Conservation (phyloP, 108 stramenopile genomes). For the Licmophora abbreviata region DNA sequence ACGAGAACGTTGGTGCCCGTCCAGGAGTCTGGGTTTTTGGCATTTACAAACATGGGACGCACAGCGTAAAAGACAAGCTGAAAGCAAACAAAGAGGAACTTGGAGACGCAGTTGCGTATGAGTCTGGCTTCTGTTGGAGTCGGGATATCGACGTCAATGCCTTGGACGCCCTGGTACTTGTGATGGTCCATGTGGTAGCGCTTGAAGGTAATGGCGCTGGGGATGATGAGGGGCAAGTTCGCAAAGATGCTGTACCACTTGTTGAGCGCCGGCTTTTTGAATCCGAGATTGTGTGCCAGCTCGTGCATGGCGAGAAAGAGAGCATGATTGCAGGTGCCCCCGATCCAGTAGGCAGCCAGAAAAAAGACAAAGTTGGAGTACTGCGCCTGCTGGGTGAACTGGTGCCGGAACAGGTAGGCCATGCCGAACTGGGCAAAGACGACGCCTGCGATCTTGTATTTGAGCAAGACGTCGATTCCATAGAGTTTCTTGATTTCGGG, state of each 20-base stretch:
- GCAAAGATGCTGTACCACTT: conserved; percentile 70
- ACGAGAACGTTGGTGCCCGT: conserved; percentile 52
- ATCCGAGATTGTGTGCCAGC: conserved; percentile 83
- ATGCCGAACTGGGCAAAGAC: conserved; percentile 46
- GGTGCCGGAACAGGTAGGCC: conserved; percentile 47
- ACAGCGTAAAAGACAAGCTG: conserved; percentile 86
- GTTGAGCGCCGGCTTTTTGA: conserved; percentile 58
- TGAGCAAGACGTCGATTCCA: conserved; percentile 64
- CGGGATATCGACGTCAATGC: conserved; percentile 86
- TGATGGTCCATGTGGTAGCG: conserved; percentile 95
- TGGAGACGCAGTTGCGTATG: conserved; percentile 56
- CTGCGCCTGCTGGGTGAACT: conserved; percentile 15
- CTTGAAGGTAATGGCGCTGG: conserved; percentile 81
- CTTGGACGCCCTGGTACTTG: conserved; percentile 77
- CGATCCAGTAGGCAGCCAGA: conserved; percentile 52
- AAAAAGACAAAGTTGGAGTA: conserved; percentile 27
- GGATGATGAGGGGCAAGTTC: conserved; percentile 85
- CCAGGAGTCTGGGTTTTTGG: conserved; percentile 54
- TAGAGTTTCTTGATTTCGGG: conserved; percentile 79
- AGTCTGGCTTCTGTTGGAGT: conserved; percentile 65
- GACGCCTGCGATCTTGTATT: conserved; percentile 50
- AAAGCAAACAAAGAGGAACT: conserved; percentile 74
- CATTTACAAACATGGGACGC: conserved; percentile 75
- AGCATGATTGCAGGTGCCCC: conserved; percentile 78
- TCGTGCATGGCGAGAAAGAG: conserved; percentile 90